These are phyloP conservation scores for Colletotrichum incanum DNA, from an alignment of 2,329 filamentous ascomycete species.

Conservation along the genomic window DNA sequence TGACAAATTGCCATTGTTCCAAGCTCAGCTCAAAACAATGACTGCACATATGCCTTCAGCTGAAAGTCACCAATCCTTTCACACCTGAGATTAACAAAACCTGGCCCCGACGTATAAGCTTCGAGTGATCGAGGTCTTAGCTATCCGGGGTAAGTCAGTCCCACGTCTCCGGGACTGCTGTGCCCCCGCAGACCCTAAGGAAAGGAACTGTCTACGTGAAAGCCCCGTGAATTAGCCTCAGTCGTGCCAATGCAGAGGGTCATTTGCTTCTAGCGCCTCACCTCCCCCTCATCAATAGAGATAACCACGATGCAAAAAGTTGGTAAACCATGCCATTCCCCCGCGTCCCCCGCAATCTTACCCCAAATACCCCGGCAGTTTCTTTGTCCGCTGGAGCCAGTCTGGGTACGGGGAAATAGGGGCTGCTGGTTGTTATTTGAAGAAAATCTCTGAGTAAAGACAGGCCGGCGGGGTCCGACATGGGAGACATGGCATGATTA, in stretches of 20 bases:
- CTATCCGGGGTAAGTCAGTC: slow-evolving; percentile 38
- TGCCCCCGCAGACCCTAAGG: slow-evolving; percentile 10
- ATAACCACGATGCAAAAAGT: background rate
- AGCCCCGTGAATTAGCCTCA: slow-evolving; percentile 21
- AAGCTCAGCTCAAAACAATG: background rate
- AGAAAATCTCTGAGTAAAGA: background rate
- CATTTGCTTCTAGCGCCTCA: slow-evolving; percentile 2
- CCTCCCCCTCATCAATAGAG: slow-evolving; percentile 4
- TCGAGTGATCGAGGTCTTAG: background rate
- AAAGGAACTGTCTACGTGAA: background rate
- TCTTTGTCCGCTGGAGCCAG: slow-evolving; percentile 28
- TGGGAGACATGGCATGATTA: slow-evolving; percentile 17
- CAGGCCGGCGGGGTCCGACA: background rate
- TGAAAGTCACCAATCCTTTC: background rate
- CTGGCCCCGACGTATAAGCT: slow-evolving; percentile 4
- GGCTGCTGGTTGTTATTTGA: slow-evolving; percentile 8
- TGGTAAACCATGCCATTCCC: slow-evolving; percentile 1
- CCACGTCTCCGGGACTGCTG: slow-evolving; percentile 9
- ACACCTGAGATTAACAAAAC: slow-evolving; percentile 16
- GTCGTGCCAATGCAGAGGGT: slow-evolving; percentile 10
- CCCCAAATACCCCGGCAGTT: slow-evolving; percentile 30
- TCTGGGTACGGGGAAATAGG: slow-evolving; percentile 5
- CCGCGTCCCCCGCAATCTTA: slow-evolving; percentile 29
- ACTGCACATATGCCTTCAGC: background rate
- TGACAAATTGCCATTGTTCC: background rate